phyloP scores from a whole-genome alignment of 768 basidiomycete species.

The Macrolepiota albuminosa region DNA sequence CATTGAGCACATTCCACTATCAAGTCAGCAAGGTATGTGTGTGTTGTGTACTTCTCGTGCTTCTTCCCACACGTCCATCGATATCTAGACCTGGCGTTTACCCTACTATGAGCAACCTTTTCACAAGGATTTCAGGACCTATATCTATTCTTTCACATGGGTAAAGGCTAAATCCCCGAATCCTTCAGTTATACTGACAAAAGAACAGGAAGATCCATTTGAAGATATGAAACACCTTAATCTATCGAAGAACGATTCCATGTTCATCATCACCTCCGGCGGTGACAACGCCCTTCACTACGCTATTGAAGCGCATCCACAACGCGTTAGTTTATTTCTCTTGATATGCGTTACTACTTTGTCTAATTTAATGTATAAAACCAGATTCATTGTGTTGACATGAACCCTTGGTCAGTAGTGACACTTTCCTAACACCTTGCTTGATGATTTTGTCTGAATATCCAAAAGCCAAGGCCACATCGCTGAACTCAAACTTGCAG shows the following conservation, averaged over 20 bases:
- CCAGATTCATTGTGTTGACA: constrained; percentile 66
- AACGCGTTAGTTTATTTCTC: constrained; percentile 31
- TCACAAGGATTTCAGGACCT: constrained; percentile 62
- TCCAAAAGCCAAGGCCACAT: constrained; percentile 62
- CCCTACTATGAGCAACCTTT: constrained; percentile 67
- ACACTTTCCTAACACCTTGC: constrained; percentile 4
- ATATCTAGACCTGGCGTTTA: constrained; percentile 52
- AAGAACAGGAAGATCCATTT: constrained; percentile 59
- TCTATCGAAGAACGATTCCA: constrained; percentile 54
- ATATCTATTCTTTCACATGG: constrained; percentile 64
- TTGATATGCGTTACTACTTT: background rate
- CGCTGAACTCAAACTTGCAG: constrained; percentile 73
- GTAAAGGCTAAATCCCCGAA: constrained; percentile 18
- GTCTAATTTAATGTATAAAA: constrained; percentile 7
- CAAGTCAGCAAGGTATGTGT: constrained; percentile 40
- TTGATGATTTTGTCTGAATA: background rate
- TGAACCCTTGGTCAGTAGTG: constrained; percentile 53
- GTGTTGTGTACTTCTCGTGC: constrained; percentile 1
- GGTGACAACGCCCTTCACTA: constrained; percentile 82
- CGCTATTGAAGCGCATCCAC: constrained; percentile 58
- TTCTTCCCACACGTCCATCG: background rate
- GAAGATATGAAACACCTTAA: constrained; percentile 66
- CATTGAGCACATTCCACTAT: constrained; percentile 62
- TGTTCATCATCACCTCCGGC: constrained; percentile 73
- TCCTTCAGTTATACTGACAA: background rate